Conservation (phyloP, 108 stramenopile genomes). For the Nitzschia sp. region DNA sequence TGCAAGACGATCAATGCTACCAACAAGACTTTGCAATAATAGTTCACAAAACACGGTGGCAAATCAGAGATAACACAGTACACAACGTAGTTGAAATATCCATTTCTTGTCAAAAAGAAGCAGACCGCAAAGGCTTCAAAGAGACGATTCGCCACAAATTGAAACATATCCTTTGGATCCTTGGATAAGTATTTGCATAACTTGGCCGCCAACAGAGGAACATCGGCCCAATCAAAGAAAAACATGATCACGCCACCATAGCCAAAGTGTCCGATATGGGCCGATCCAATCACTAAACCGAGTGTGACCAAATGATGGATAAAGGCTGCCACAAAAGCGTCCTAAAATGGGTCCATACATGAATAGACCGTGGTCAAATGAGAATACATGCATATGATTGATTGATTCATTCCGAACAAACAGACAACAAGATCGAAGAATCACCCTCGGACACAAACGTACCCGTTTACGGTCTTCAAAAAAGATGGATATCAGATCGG, state of each 20-base stretch:
- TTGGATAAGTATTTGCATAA: conserved; percentile 37
- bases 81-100: conserved; percentile 43
- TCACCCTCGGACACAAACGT: conserved; percentile 1
- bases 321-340: conserved; percentile 26
- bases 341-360: conserved; percentile 17
- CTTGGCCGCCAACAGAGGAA: conserved; percentile 51
- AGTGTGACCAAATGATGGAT: conserved; percentile 31
- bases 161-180: conserved; percentile 22
- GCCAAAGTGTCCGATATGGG: conserved; percentile 22
- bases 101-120: conserved; percentile 44
- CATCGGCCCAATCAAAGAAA: conserved; percentile 53
- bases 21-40: conserved; percentile 12
- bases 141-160: conserved; percentile 42
- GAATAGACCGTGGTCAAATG: too few relatives aligned
- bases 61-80: conserved; percentile 24
- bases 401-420: too few relatives aligned
- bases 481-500: conserved; percentile 34
- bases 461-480: conserved; percentile 40
- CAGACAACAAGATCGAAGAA: too few relatives aligned
- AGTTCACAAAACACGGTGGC: background rate
- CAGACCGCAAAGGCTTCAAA: conserved; percentile 48
- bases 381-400: background rate
- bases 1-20: conserved; percentile 36
- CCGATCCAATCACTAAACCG: conserved; percentile 36
- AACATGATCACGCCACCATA: conserved; percentile 57